Evolutionary conservation across 768 basidiomycete genomes (phyloP).

Genomic region (Cystobasidium ongulense): DNA sequence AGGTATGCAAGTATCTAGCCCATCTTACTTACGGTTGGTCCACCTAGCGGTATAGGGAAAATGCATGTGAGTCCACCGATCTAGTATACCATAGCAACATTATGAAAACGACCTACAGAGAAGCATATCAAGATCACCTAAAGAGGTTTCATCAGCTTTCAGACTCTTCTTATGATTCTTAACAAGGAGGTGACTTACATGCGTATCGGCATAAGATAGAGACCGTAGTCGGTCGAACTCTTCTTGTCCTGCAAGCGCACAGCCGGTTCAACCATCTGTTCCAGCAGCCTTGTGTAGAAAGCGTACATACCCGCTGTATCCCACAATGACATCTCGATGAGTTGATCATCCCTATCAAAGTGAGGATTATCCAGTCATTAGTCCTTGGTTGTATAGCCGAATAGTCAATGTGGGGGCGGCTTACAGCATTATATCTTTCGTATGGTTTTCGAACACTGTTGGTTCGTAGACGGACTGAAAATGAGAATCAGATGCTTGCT

Average conservation of each 20-base stretch:
- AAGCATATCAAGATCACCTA: constrained; percentile 74
- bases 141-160: not conserved
- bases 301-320: constrained; percentile 79
- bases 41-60: not conserved
- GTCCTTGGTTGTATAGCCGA: constrained; percentile 54
- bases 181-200: constrained; percentile 53
- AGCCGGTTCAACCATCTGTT: not conserved
- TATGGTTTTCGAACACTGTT: constrained; percentile 95
- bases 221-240: constrained; percentile 90
- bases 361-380: no score
- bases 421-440: constrained; percentile 47
- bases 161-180: not conserved
- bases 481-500: not conserved
- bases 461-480: constrained; percentile 52
- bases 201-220: constrained; percentile 91
- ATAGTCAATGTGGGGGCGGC: not conserved
- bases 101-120: constrained; percentile 54
- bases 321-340: constrained; percentile 88
- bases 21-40: constrained; percentile 63
- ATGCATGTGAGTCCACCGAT: not conserved
- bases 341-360: constrained; percentile 57
- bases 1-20: no score
- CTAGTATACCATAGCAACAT: not conserved
- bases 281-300: not conserved
- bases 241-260: constrained; percentile 63